Evolutionary conservation across 192 early-diverging fungal genomes (phyloP).

Genomic region (Lunasporangiospora selenospora): DNA sequence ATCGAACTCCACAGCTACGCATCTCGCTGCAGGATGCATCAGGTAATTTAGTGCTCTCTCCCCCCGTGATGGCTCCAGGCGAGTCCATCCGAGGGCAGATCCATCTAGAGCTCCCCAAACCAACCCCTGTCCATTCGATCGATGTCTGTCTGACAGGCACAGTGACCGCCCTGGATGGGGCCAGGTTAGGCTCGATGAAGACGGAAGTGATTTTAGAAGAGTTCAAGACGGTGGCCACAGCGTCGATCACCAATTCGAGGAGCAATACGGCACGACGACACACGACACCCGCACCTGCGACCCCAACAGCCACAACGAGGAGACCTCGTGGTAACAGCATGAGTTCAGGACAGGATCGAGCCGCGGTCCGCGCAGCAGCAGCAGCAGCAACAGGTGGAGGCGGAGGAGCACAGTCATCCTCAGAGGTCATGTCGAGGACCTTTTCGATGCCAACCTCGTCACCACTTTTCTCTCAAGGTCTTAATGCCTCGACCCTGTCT

Average conservation of each 20-base stretch:
- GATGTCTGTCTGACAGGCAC: slow-evolving; percentile 41
- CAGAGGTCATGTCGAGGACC: slow-evolving; percentile 36
- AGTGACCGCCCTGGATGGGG: slow-evolving; percentile 42
- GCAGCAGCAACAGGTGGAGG: slow-evolving; percentile 8
- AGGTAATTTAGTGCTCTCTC: slow-evolving; percentile 30
- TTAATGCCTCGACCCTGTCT: slow-evolving; percentile 22
- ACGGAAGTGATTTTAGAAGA: slow-evolving; percentile 39
- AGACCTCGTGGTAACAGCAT: background rate
- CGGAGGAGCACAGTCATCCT: background rate
- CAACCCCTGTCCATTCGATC: slow-evolving; percentile 43
- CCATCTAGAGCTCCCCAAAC: slow-evolving; percentile 37
- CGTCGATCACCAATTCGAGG: slow-evolving; percentile 32
- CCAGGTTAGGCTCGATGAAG: slow-evolving; percentile 38
- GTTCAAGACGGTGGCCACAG: slow-evolving; percentile 45
- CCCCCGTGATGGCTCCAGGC: slow-evolving; percentile 46
- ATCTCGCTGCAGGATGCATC: slow-evolving; percentile 36
- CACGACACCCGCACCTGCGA: slow-evolving; percentile 11
- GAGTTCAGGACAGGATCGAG: slow-evolving; percentile 10
- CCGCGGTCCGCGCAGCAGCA: slow-evolving; percentile 9
- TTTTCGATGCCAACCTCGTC: slow-evolving; percentile 38
- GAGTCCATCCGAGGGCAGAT: slow-evolving; percentile 45
- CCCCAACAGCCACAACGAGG: slow-evolving; percentile 1
- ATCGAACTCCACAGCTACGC: slow-evolving; percentile 42
- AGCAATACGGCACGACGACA: slow-evolving; percentile 39
- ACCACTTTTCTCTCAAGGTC: slow-evolving; percentile 7